Evolutionary conservation across 768 basidiomycete genomes (phyloP).

Genomic region (Dentipellis fragilis): DNA sequence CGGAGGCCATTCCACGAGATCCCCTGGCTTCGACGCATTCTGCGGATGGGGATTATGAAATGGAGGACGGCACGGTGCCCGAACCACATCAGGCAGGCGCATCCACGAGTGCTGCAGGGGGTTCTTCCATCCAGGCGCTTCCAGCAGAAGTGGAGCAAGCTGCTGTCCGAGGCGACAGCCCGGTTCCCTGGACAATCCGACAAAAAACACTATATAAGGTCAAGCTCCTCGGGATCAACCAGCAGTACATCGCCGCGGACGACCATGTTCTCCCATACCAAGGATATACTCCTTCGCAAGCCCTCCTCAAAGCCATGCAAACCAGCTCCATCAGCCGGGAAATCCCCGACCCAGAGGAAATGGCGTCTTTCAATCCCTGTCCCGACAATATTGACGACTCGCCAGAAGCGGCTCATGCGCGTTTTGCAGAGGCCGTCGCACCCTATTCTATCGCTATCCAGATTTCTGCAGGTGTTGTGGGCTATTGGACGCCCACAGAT

Average conservation of each 20-base stretch:
- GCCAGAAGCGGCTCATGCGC: not conserved
- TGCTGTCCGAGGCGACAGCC: not conserved
- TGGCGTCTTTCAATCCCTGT: slow-evolving; percentile 46
- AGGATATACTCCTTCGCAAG: slow-evolving; percentile 45
- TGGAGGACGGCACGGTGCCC: slow-evolving; percentile 10
- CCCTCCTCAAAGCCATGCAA: slow-evolving; percentile 38
- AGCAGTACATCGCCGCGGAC: slow-evolving; percentile 39
- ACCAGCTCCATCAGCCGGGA: slow-evolving; percentile 12
- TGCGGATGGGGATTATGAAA: slow-evolving; percentile 14
- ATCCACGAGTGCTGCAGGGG: not conserved
- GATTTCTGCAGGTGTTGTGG: slow-evolving; percentile 51
- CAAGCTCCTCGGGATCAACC: slow-evolving; percentile 51
- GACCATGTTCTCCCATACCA: slow-evolving; percentile 66
- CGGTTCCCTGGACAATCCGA: slow-evolving; percentile 44
- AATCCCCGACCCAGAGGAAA: slow-evolving; percentile 17
- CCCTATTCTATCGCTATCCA: slow-evolving; percentile 67
- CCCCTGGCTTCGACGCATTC: slow-evolving; percentile 8
- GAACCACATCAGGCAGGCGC: not conserved
- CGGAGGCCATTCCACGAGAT: slow-evolving; percentile 26
- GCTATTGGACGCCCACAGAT: slow-evolving; percentile 65
- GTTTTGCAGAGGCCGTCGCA: slow-evolving; percentile 44
- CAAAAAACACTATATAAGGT: slow-evolving; percentile 61
- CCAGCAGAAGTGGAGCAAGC: not conserved
- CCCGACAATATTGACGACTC: slow-evolving; percentile 13
- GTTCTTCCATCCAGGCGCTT: not conserved